phyloP scores from a whole-genome alignment of 345 rosid genomes.

The Cochlearia excelsa region DNA sequence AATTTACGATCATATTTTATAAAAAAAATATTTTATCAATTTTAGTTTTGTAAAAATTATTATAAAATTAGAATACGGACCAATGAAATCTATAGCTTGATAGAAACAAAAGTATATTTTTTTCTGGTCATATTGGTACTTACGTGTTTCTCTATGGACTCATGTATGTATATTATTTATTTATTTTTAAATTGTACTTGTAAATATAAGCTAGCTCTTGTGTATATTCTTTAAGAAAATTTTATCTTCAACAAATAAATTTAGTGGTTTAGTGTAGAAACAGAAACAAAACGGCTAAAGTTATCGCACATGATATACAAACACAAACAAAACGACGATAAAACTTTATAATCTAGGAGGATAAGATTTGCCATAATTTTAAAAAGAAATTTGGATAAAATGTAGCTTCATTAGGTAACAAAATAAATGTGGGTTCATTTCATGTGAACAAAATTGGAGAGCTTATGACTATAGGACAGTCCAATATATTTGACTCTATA shows the following conservation, averaged over 20 bases:
- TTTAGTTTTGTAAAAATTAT: no score
- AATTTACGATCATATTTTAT: no score
- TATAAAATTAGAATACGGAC: slow-evolving; percentile 3
- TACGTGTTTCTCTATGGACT: slow-evolving; percentile 29
- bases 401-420: slow-evolving; percentile 25
- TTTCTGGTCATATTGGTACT: slow-evolving; percentile 26
- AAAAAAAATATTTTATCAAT: no score
- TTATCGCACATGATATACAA: slow-evolving; percentile 24
- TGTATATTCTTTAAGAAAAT: background rate
- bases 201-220: background rate
- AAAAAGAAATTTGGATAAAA: slow-evolving; percentile 26
- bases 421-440: slow-evolving; percentile 25
- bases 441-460: slow-evolving; percentile 19
- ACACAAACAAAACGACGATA: slow-evolving; percentile 32
- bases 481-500: slow-evolving; percentile 18
- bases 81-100: slow-evolving; percentile 21
- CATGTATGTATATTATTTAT: background rate
- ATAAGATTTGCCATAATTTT: slow-evolving; percentile 24
- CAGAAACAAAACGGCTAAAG: slow-evolving; percentile 19
- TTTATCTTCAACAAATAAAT: slow-evolving; percentile 15
- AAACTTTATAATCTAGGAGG: slow-evolving; percentile 23
- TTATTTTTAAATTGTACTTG: background rate
- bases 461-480: slow-evolving; percentile 9
- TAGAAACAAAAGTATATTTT: slow-evolving; percentile 13
- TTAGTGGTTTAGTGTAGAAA: slow-evolving; percentile 6